Evolutionary conservation across 1,139 yeast species (phyloP).

Genomic region (Candida labiduridarum): DNA sequence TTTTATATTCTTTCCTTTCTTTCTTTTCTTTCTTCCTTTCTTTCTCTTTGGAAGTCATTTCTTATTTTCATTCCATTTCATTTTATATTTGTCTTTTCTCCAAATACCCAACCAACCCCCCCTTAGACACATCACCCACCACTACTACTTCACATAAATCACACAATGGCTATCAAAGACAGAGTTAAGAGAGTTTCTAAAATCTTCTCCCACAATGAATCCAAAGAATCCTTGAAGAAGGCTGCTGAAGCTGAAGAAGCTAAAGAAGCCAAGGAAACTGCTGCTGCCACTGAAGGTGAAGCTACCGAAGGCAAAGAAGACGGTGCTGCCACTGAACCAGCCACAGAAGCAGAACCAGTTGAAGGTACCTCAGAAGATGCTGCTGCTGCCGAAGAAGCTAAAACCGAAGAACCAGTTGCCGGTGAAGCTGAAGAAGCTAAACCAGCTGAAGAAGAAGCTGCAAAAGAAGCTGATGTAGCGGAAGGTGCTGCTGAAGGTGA

Average conservation of each 20-base stretch:
- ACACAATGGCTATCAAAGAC: slow-evolving; percentile 47
- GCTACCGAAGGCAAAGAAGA: slow-evolving; percentile 15
- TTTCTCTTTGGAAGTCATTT: not conserved
- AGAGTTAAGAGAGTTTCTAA: slow-evolving; percentile 50
- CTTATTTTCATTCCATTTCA: not conserved
- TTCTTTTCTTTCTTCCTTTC: slow-evolving; percentile 1
- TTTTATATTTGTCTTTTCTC: too few relatives aligned
- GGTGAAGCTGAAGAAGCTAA: slow-evolving; percentile 16
- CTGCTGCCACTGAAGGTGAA: slow-evolving; percentile 12
- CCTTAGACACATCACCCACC: not conserved
- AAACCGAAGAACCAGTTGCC: slow-evolving; percentile 12
- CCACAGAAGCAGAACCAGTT: slow-evolving; percentile 17
- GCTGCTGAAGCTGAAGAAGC: slow-evolving; percentile 14
- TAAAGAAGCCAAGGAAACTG: slow-evolving; percentile 15
- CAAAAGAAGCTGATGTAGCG: slow-evolving; percentile 15
- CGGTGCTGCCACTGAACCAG: slow-evolving; percentile 15
- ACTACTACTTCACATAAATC: not conserved
- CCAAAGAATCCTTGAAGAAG: slow-evolving; percentile 16
- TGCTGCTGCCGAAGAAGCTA: slow-evolving; percentile 19
- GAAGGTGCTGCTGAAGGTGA: slow-evolving; percentile 10
- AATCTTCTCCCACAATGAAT: slow-evolving; percentile 33
- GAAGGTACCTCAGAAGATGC: slow-evolving; percentile 19
- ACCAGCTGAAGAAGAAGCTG: slow-evolving; percentile 12
- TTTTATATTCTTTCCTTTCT: slow-evolving; percentile 2
- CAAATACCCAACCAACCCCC: too few relatives aligned